A percentile compares a stretch with the other conserved stretches of the same genome.
Evolutionary conservation across 257 asterid species (phyloP).

Genomic region (Pogostemon cablin): DNA sequence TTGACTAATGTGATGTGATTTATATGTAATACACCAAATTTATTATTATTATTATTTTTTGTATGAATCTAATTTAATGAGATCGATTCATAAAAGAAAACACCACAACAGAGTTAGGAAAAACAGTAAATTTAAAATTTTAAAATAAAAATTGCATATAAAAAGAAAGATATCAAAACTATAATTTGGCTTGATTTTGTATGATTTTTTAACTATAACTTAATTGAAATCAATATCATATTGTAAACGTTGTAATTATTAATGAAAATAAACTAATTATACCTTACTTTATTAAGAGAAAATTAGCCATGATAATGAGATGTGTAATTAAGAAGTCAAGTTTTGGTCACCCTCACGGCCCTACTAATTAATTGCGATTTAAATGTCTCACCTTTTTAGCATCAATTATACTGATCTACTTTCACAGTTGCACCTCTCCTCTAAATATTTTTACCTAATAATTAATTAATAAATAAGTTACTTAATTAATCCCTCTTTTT

Average conservation of each 20-base stretch:
- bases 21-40: too few species aligned
- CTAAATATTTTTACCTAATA: slow-evolving; percentile 21
- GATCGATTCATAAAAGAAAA: too few species aligned
- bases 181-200: background rate
- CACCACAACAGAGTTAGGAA: too few species aligned
- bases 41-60: too few species aligned
- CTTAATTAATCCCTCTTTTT: slow-evolving; percentile 23
- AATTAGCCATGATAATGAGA: slow-evolving; percentile 36
- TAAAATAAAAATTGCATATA: too few species aligned
- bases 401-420: slow-evolving; percentile 43
- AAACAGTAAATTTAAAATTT: too few species aligned
- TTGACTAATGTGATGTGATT: too few species aligned
- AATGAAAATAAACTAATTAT: background rate
- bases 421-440: slow-evolving; percentile 29
- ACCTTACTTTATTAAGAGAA: slow-evolving; percentile 13
- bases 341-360: slow-evolving; percentile 47
- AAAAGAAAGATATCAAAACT: too few species aligned
- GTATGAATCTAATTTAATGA: too few species aligned
- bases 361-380: slow-evolving; percentile 48
- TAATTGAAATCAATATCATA: background rate
- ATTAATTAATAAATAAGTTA: slow-evolving; percentile 30
- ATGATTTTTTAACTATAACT: too few species aligned
- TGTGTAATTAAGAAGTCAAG: slow-evolving; percentile 38
- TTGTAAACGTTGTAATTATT: background rate
- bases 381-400: slow-evolving; percentile 44